These are phyloP conservation scores for Sporothrix brunneoviolacea DNA, from an alignment of 2,329 filamentous ascomycete species.

Conservation along the genomic window DNA sequence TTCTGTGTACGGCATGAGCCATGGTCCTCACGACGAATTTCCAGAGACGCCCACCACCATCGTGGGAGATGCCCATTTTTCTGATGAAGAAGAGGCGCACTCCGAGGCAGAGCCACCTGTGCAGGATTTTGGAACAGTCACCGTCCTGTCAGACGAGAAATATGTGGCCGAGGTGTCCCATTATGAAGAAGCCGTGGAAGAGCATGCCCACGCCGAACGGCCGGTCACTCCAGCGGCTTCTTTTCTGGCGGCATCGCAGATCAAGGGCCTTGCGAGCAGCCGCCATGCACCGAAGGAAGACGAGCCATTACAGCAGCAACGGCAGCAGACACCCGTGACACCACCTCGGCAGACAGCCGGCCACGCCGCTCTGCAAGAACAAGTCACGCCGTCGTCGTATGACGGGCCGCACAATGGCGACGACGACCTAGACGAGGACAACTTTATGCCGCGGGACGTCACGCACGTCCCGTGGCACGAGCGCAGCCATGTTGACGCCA, in stretches of 20 bases:
- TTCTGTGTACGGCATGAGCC: neutral
- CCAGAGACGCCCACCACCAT: slow-evolving; percentile 10
- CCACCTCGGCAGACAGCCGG: slow-evolving; percentile 6
- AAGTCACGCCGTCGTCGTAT: too few relatives aligned
- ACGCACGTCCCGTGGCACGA: slow-evolving; percentile 28
- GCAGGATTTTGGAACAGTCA: too few relatives aligned
- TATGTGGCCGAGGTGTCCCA: too few relatives aligned
- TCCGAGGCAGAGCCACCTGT: too few relatives aligned
- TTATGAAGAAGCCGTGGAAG: neutral
- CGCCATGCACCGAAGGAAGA: slow-evolving; percentile 17
- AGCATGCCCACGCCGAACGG: neutral
- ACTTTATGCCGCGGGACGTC: slow-evolving; percentile 26
- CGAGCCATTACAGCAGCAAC: neutral
- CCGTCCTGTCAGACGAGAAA: too few relatives aligned
- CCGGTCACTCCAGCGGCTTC: neutral
- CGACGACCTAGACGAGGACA: slow-evolving; percentile 14
- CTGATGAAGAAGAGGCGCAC: neutral
- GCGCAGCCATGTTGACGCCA: slow-evolving; percentile 22
- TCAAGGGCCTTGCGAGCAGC: slow-evolving; percentile 24
- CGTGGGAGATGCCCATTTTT: neutral
- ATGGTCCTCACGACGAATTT: slow-evolving; percentile 3
- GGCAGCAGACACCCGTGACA: slow-evolving; percentile 14
- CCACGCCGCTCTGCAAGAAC: slow-evolving; percentile 1
- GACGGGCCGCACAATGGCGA: neutral
- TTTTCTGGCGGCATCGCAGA: neutral